Base-by-base conservation (phyloP, 192 early-diverging fungal genomes). In the Chytriomyces hyalinus region DNA sequence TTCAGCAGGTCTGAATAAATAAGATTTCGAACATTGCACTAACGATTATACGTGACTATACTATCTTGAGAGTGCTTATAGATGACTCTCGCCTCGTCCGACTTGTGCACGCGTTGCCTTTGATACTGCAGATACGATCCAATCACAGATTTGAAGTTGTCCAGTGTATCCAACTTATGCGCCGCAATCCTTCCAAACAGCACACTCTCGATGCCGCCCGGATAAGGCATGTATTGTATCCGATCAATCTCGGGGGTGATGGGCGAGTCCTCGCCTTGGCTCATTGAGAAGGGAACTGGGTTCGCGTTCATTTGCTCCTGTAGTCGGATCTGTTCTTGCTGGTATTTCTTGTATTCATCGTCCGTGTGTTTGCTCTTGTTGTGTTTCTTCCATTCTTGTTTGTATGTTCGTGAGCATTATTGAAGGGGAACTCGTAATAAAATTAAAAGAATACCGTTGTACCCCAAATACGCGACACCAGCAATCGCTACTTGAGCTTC, bases 131-230 rank as follows among this genome's bases (percentile, higher is more conserved):
- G 22, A 67, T 45, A 67, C 15, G 66, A 43, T 47, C 66, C 66
- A 20, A 67, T 43, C 0, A 67, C 66, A 45, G 66, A 67, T 22
- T 67, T 67, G 66, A 67, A 46, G 11, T 67, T 65, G 17, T 65
- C 28, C 47, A 43, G 28, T 43, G 9, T 44, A 67, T 67, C 44
- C 53, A 47, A 9, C 66, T 15, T 28, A 15, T 67, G 20, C 47
- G n/a, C 15, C 43, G 47, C 20, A 43, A n/a, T n/a, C 8, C 20
- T 43, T 20, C 44, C 66, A 44, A n/a, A 48, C 43, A 13, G 43
- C 10, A 46, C n/a, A 15, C 45, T 28, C 24, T 6, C 15, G 47
- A 46, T 26, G 3, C 11, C 20, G 1, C 66, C 24, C 5, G 28
- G 66, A 2, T 44, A 45, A 3, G 20, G 28, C n/a, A 24, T 15